Evolutionary conservation across 805 yeast species (phyloP), one percentile per base, ranked within the genome.

Genomic region (Candida maris): DNA sequence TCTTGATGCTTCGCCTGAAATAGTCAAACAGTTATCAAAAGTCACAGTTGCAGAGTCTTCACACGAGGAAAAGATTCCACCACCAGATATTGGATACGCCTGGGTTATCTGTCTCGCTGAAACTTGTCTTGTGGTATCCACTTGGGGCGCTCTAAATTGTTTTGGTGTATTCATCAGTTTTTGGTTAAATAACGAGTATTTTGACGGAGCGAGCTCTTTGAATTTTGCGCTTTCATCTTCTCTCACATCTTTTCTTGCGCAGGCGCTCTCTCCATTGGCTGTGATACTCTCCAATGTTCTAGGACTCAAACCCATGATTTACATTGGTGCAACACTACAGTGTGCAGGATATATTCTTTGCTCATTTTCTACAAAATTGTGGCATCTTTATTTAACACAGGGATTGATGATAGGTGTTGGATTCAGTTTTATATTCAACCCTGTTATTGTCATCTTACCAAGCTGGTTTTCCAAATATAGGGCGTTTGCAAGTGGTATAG

Each of bases 151-250:
- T 47, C 76, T 77, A 38, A 59, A 69, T 8, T 75, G 77, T 9
- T 81, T 70, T 52, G 84, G 83, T 38, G 72, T 81, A 2, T 78
- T 72, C 45, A 60, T 81, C 29, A 65, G 79, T 1, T 69, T 61
- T 42, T 81, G 77, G 54, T 38, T 77, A 14, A 68, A 70, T 25
- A 54, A 71, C 34, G 57, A 67, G 15, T 62, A 67, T 1, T 78
- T 73, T 46, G 55, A 59, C 0, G 81, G 78, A 1, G 83, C 81
- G 0, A 55, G 68, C 2, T 64, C 68, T 21, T 56, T 70, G 35
- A 81, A 79, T 42, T 81, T 73, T 51, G 81, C 85, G 2, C 56
- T 74, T 38, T 69, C 79, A 35, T 81, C 85, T 0, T 85, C 86
- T 3, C 30, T 49, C 1, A 32, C 38, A 5, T 19, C 45, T 5